Evolutionary conservation across 1,284 basidiomycete species (phyloP).

Genomic region (Marasmius tenuissimus): DNA sequence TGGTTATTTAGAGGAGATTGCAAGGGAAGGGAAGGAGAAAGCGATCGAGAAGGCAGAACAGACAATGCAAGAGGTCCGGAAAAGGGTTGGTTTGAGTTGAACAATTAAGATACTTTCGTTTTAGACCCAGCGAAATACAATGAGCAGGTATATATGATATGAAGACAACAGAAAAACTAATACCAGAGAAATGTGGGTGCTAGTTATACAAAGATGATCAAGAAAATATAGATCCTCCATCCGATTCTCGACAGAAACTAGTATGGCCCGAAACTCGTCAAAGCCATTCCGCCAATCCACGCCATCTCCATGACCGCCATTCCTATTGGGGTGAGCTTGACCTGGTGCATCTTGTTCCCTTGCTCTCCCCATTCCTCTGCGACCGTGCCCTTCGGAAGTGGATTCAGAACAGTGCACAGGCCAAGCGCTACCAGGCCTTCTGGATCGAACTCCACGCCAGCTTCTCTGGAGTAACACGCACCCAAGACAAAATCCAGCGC

Average conservation of each 20-base stretch:
- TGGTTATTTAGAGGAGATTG: conserved; percentile 65
- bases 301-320: conserved; percentile 79
- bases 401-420: conserved; percentile 38
- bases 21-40: conserved; percentile 60
- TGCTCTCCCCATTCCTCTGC: conserved; percentile 8
- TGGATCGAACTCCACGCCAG: conserved; percentile 66
- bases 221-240: neutral
- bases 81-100: conserved; percentile 59
- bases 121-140: neutral
- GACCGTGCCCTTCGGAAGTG: conserved; percentile 14
- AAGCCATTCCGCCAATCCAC: conserved; percentile 75
- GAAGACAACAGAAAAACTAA: neutral
- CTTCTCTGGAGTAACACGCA: conserved; percentile 57
- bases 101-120: too few species aligned
- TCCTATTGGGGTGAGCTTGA: conserved; percentile 67
- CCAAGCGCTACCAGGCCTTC: conserved; percentile 71
- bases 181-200: neutral
- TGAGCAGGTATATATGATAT: neutral
- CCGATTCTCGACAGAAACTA: conserved; percentile 9
- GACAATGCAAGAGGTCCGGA: conserved; percentile 72
- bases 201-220: neutral
- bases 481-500: conserved; percentile 53
- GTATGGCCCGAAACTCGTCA: conserved; percentile 60
- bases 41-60: conserved; percentile 61
- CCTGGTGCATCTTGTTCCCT: neutral